Evolutionary conservation across 177 flowering plant species (phyloP), one percentile per base, ranked within the genome.

Genomic region (Vitis hybrid): DNA sequence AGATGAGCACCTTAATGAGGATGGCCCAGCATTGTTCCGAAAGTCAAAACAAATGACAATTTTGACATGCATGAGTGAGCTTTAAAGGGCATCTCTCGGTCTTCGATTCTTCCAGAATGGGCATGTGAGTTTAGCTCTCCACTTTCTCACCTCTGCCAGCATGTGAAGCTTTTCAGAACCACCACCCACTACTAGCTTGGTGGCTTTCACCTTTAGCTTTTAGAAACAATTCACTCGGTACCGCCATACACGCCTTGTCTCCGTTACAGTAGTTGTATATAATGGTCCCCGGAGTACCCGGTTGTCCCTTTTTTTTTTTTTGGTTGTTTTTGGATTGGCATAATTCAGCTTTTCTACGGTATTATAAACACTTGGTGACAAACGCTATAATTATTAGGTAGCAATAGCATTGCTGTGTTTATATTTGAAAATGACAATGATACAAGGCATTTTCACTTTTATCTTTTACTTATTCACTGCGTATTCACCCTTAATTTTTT

Each of bases 121-220:
- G 64, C 75, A 72, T 72, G 75, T 66, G 75, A 51, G 50, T 24
- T 24, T 13, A 47, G n/a, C 8, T 13, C 62, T 19, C 53, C 19
- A 50, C 69, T 69, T 74, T 69, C 65, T 52, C 58, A 24, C 62
- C 55, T 44, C 71, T 68, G 31, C 61, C 38, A 52, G 44, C 75
- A 76, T 44, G 75, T 76, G 79, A 67, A 47, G 13, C 79, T 76
- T 76, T 76, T 76, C 79, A 76, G 79, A 67, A 50, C n/a, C 58
- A 55, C 69, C 75, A 76, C 75, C 68, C 55, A 62, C 69, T 12
- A 38, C 31, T 14, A 19, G 38, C 13, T 22, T 53, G 44, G 53
- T 49, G 11, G 66, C 18, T 19, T 54, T 44, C 44, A 15, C 9
- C 51, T 76, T 71, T 66, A 31, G 17, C 71, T 76, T 76, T 76